phyloP scores from a whole-genome alignment of 2,329 filamentous ascomycete genomes.

The Pestalotiopsis sp. region DNA sequence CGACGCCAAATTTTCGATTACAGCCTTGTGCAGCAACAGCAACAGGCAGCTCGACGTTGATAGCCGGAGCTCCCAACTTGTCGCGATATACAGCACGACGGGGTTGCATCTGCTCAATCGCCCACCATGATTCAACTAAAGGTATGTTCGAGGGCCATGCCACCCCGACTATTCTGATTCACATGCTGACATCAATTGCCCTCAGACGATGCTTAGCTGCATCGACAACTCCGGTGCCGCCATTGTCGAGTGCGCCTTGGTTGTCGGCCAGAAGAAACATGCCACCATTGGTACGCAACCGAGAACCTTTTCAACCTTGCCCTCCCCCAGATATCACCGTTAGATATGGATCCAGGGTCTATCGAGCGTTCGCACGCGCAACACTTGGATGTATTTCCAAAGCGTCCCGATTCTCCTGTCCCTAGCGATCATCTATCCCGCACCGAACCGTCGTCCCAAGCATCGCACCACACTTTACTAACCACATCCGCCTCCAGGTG shows the following conservation, averaged over 20 bases:
- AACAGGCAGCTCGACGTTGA: not conserved
- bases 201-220: constrained; percentile 93
- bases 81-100: not conserved
- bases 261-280: constrained; percentile 86
- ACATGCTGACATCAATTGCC: not conserved
- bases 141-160: constrained; percentile 45
- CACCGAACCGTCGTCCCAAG: not conserved
- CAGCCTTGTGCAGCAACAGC: constrained; percentile 8
- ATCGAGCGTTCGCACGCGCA: constrained; percentile 5
- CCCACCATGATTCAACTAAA: constrained; percentile 90
- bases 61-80: not conserved
- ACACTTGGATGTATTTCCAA: not conserved
- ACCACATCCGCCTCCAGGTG: constrained; percentile 59
- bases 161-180: too few species aligned
- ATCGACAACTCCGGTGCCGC: constrained; percentile 99
- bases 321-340: constrained; percentile 5
- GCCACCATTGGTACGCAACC: constrained; percentile 78
- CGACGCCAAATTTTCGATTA: constrained; percentile 16
- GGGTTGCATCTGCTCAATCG: constrained; percentile 18
- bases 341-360: not conserved
- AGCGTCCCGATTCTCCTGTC: not conserved
- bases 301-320: not conserved
- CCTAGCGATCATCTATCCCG: fast-evolving
- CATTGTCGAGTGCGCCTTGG: constrained; percentile 93
- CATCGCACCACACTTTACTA: not conserved